phyloP scores from a whole-genome alignment of 768 basidiomycete genomes.

The Boletus insuetus region DNA sequence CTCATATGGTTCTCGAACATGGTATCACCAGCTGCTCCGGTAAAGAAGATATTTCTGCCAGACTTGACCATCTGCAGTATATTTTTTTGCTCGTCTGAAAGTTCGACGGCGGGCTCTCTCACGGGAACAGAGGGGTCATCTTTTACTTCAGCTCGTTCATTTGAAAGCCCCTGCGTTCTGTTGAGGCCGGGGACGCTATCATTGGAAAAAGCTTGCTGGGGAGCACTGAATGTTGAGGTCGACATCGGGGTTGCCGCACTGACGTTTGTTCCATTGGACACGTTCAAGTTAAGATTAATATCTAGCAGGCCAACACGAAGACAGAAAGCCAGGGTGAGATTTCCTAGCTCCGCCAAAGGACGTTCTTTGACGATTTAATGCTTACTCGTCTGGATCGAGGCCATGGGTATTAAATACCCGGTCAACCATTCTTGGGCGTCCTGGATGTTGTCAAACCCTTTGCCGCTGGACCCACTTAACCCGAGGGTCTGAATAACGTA shows the following conservation, averaged over 20 bases:
- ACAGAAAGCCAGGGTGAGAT: background rate
- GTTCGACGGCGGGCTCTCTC: slow-evolving; percentile 9
- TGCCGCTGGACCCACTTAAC: slow-evolving; percentile 32
- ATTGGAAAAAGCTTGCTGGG: background rate
- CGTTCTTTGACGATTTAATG: background rate
- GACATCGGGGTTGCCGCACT: slow-evolving; percentile 6
- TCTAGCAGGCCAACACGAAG: slow-evolving; percentile 2
- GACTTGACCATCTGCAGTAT: slow-evolving; percentile 47
- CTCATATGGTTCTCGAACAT: background rate
- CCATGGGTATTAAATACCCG: slow-evolving; percentile 1
- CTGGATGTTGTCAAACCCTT: slow-evolving; percentile 29
- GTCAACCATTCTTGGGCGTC: slow-evolving; percentile 28
- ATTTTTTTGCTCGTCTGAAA: slow-evolving; percentile 39
- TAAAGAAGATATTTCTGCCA: slow-evolving; percentile 68
- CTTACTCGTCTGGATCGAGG: slow-evolving; percentile 22
- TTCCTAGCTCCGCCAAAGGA: background rate
- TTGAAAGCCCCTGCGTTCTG: background rate
- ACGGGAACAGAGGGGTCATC: background rate
- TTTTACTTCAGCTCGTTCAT: background rate
- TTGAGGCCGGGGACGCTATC: background rate
- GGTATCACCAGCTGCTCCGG: slow-evolving; percentile 62
- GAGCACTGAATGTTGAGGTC: background rate
- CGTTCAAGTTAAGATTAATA: slow-evolving; percentile 20
- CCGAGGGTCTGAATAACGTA: slow-evolving; percentile 22
- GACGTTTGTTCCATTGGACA: slow-evolving; percentile 4